phyloP scores from a whole-genome alignment of 768 basidiomycete genomes.

The Naematelia aurantialba region DNA sequence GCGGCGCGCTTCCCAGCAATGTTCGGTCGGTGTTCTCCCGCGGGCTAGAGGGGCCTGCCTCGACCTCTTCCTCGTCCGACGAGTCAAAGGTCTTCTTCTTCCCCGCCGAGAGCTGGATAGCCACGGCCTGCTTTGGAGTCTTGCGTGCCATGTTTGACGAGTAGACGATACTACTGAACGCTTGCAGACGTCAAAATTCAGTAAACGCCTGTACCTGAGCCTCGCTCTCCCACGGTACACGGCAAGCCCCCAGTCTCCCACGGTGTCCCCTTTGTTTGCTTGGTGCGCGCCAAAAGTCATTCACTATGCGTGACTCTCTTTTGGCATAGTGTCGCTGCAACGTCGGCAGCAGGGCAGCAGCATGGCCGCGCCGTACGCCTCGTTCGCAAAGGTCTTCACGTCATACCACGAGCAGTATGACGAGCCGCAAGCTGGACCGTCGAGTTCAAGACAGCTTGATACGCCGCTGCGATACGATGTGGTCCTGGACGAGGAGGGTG shows the following conservation, averaged over 20 bases:
- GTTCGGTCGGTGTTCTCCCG: neutral
- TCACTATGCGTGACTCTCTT: too few relatives aligned
- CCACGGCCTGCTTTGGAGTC: neutral
- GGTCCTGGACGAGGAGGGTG: conserved; percentile 37
- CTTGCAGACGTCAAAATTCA: neutral
- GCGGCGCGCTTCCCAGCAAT: neutral
- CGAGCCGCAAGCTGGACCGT: conserved; percentile 31
- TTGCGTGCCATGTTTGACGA: conserved; percentile 1
- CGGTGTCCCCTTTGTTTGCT: too few relatives aligned
- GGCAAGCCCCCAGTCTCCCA: too few relatives aligned
- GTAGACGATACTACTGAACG: neutral
- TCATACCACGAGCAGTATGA: conserved; percentile 42
- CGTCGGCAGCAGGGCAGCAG: too few relatives aligned
- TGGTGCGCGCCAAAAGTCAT: too few relatives aligned
- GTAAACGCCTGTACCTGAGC: neutral
- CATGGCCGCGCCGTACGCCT: conserved; percentile 25
- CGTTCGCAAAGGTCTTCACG: conserved; percentile 35
- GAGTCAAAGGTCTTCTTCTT: conserved; percentile 17
- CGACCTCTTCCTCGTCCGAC: conserved; percentile 10
- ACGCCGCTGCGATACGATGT: conserved; percentile 32
- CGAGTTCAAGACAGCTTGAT: conserved; percentile 28
- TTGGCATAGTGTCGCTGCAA: too few relatives aligned
- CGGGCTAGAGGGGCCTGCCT: neutral
- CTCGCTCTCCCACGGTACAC: neutral
- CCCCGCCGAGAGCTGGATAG: conserved; percentile 14